Evolutionary conservation across 2,329 filamentous ascomycete species (phyloP), one percentile per base, ranked within the genome.

Genomic region (Fusarium tjaetaba): DNA sequence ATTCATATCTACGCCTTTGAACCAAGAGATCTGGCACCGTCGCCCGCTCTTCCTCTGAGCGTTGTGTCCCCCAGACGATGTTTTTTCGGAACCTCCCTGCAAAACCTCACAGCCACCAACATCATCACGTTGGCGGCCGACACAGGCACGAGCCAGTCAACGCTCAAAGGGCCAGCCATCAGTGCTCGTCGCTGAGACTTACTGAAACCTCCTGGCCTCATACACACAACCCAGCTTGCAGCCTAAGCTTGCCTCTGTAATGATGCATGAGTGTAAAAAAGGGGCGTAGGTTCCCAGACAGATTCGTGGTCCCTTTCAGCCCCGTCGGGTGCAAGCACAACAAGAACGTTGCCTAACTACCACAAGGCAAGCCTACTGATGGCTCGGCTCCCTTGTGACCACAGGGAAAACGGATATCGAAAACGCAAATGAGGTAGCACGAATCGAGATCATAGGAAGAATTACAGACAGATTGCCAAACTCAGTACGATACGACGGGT

Each of bases 361-460:
- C 98, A n/a, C 95, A 98, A 83, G 94, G 94, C 71, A 96, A 96
- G 80, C 87, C 98, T 43, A 96, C 95, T 43, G 95, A 97, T 79
- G 95, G 98, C 8, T 94, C 93, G 32, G 94, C 92, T 71, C 88
- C 4, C 88, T 94, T 75, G 89, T 93, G 72, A 85, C 87, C 22
- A 92, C 93, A 14, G 90, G 96, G 58, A 90, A 91, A 20, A 87
- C 88, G 30, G 95, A 97, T 80, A 91, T 97, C 41, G 86, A 91
- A 69, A 89, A 92, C 58, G 93, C 93, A 41, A 90, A 92, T 15
- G 87, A 92, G 51, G 89, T 90, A 60, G 91, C 90, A 18, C 90
- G 91, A 22, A 86, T 89, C 4, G 88, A 90, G 22, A 89, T 96
- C 28, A 83, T 95, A 68, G 88, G 90, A 16, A 90, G 94, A 71